Conservation (phyloP, 192 early-diverging fungal species). For the Backusella tuberculispora region DNA sequence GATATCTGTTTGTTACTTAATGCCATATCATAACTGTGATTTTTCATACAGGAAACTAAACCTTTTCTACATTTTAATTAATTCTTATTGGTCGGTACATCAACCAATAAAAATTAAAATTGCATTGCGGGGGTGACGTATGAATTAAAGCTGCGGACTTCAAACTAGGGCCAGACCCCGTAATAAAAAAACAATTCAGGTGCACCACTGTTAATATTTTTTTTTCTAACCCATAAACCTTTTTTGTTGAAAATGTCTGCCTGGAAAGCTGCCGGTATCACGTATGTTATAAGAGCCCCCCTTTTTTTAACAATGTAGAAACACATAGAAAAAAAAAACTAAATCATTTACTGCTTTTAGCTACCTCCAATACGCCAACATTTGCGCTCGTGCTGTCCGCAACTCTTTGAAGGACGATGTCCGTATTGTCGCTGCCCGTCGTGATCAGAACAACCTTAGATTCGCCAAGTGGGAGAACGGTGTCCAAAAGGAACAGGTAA, state of each 20-base stretch:
- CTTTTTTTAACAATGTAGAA: background rate
- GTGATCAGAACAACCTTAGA: conserved; percentile 79
- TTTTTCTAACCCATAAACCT: background rate
- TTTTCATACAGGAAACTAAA: no score
- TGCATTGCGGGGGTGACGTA: background rate
- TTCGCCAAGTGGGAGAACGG: conserved; percentile 79
- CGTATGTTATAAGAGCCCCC: conserved; percentile 31
- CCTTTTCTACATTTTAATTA: background rate
- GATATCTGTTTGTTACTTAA: no score
- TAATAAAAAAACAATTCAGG: conserved; percentile 13
- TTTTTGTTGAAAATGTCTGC: conserved; percentile 45
- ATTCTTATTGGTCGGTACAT: background rate
- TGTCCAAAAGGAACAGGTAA: conserved; percentile 78
- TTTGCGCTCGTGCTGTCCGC: conserved; percentile 80
- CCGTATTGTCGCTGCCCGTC: conserved; percentile 65
- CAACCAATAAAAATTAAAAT: background rate
- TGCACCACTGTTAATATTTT: conserved; percentile 12
- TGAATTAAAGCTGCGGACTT: background rate
- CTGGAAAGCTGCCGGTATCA: conserved; percentile 58
- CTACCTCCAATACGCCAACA: conserved; percentile 86
- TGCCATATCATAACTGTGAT: no score
- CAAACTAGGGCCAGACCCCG: conserved; percentile 9
- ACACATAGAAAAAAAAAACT: background rate
- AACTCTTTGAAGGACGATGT: conserved; percentile 82
- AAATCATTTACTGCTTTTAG: conserved; percentile 44